These are phyloP conservation scores for Pseudogymnoascus destructans DNA, from an alignment of 2,329 filamentous ascomycete species.

Conservation along the genomic window DNA sequence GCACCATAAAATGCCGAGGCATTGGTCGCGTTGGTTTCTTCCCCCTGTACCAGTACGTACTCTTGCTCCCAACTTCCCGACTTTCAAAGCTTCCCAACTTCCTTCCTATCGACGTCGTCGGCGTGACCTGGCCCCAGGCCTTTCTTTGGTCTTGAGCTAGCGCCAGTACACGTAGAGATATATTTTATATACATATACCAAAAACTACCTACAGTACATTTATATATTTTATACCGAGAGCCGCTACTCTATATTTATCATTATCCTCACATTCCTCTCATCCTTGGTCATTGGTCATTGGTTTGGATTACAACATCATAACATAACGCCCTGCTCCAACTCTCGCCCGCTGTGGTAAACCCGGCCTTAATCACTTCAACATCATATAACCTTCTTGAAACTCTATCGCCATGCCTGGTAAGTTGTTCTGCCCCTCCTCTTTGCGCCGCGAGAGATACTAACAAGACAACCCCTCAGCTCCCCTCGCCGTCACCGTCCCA, in stretches of 20 bases:
- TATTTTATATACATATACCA: not conserved
- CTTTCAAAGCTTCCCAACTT: too few species aligned
- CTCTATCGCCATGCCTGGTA: not conserved
- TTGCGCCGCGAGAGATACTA: not conserved
- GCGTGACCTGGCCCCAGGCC: not conserved
- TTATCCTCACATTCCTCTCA: not conserved
- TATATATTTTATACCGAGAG: not conserved
- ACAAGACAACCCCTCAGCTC: slow-evolving; percentile 29
- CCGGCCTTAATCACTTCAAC: not conserved
- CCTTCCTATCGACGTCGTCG: too few species aligned
- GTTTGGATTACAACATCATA: not conserved
- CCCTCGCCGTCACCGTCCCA: slow-evolving; percentile 41
- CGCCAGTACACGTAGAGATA: not conserved
- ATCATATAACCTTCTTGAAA: not conserved
- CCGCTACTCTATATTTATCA: not conserved
- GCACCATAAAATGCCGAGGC: not conserved
- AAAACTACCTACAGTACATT: not conserved
- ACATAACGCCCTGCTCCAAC: not conserved
- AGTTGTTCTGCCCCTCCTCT: not conserved
- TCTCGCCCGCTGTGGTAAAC: not conserved
- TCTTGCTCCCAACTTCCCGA: not conserved
- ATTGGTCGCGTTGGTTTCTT: not conserved
- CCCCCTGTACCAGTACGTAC: too few species aligned
- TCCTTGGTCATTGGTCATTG: not conserved
- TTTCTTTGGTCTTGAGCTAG: not conserved